Evolutionary conservation across 805 yeast genomes (phyloP).

Genomic region (Monosporozyma yasuniensis): DNA sequence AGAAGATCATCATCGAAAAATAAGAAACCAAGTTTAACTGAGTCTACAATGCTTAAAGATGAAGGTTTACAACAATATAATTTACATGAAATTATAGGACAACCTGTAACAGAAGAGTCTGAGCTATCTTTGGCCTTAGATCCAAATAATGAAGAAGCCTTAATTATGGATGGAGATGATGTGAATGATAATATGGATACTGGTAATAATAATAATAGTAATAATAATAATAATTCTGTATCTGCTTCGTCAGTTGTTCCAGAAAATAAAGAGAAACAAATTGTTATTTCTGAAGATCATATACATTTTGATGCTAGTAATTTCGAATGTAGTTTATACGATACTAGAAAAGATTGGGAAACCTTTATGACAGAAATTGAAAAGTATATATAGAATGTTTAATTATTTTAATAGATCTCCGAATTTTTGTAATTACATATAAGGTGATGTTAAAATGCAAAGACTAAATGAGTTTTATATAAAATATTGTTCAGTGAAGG

Average conservation of each 20-base stretch:
- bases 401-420: neutral
- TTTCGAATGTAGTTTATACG: constrained; percentile 21
- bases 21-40: constrained; percentile 25
- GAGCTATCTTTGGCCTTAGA: constrained; percentile 3
- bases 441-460: neutral
- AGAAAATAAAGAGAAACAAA: constrained; percentile 5
- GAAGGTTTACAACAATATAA: constrained; percentile 29
- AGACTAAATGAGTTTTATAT: no score
- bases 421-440: neutral
- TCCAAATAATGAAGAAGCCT: constrained; percentile 3
- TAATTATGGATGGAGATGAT: constrained; percentile 3
- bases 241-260: neutral
- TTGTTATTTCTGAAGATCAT: constrained; percentile 26
- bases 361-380: constrained; percentile 12
- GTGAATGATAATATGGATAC: constrained; percentile 7
- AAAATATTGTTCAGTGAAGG: no score
- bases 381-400: neutral
- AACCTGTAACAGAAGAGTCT: constrained; percentile 17
- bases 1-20: constrained; percentile 24
- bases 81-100: constrained; percentile 27
- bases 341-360: constrained; percentile 15
- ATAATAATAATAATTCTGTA: neutral
- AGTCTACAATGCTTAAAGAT: constrained; percentile 27
- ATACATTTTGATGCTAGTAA: constrained; percentile 7
- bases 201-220: constrained; percentile 2